Evolutionary conservation across 352 stramenopile genomes (phyloP).

Genomic region (Globisporangium canariense): DNA sequence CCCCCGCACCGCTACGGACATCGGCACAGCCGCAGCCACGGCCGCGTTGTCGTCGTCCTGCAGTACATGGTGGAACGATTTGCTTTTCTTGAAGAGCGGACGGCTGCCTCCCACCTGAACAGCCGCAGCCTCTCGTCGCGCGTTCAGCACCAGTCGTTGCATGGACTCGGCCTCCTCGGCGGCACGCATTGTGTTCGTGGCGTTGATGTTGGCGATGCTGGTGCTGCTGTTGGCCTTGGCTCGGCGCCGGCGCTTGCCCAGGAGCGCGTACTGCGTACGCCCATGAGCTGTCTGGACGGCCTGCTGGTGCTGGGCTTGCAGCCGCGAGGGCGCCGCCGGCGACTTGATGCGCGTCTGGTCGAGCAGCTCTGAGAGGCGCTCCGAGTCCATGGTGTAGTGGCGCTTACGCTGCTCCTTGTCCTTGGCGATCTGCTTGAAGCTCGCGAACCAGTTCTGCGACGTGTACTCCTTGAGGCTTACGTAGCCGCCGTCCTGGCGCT

Average conservation of each 20-base stretch:
- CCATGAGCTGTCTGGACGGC: not conserved
- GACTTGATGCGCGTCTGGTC: constrained; percentile 6
- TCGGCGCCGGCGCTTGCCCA: constrained; percentile 15
- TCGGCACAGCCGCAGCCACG: not conserved
- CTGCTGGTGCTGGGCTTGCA: not conserved
- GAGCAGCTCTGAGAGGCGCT: constrained; percentile 12
- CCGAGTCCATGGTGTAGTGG: constrained; percentile 25
- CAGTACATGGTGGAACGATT: constrained; percentile 13
- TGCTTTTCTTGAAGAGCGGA: constrained; percentile 33
- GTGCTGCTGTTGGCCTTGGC: not conserved
- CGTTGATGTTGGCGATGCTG: not conserved
- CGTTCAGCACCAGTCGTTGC: not conserved
- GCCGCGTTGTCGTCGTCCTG: not conserved
- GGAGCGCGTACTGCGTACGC: constrained; percentile 3
- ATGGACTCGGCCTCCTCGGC: not conserved
- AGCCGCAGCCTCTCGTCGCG: constrained; percentile 9
- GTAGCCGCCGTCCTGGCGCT: constrained; percentile 56
- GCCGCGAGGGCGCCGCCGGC: not conserved
- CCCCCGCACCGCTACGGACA: not conserved
- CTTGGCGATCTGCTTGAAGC: constrained; percentile 54
- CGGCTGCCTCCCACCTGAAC: constrained; percentile 49
- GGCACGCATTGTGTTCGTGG: not conserved
- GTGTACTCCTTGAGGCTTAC: constrained; percentile 75
- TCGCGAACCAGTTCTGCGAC: constrained; percentile 58
- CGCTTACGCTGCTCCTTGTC: constrained; percentile 28